Conservation (phyloP, 1,284 basidiomycete genomes). For the Lentinula novae-zelandiae region DNA sequence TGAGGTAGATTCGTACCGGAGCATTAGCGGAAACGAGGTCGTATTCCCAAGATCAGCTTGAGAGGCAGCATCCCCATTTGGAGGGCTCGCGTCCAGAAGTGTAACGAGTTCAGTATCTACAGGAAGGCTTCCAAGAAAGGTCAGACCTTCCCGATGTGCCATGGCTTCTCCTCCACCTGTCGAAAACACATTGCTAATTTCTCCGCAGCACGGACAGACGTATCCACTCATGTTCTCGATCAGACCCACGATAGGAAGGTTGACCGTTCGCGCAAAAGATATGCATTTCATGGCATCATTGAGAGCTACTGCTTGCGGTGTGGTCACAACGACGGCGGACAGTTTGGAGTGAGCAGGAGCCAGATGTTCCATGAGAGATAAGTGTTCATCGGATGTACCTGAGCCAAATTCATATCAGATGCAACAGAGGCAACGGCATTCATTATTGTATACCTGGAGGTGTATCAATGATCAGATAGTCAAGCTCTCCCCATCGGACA, state of each 20-base stretch:
- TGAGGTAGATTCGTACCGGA: slow-evolving; percentile 55
- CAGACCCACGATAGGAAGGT: slow-evolving; percentile 87
- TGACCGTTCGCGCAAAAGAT: slow-evolving; percentile 88
- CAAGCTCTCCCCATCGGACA: slow-evolving; percentile 94
- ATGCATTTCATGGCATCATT: slow-evolving; percentile 95
- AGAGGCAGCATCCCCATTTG: slow-evolving; percentile 20
- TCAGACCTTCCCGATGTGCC: slow-evolving; percentile 71
- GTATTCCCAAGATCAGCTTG: slow-evolving; percentile 20
- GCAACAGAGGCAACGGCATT: slow-evolving; percentile 17
- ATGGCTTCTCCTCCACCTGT: slow-evolving; percentile 89
- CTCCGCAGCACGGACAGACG: slow-evolving; percentile 92
- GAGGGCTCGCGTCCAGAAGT: slow-evolving; percentile 73
- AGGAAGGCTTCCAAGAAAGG: slow-evolving; percentile 88
- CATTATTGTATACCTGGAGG: slow-evolving; percentile 72
- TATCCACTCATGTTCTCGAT: slow-evolving; percentile 99
- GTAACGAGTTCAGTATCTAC: slow-evolving; percentile 92
- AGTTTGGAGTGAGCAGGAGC: slow-evolving; percentile 80
- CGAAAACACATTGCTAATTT: slow-evolving; percentile 94
- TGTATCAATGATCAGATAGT: slow-evolving; percentile 96
- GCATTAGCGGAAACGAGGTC: slow-evolving; percentile 41
- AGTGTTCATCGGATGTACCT: slow-evolving; percentile 99
- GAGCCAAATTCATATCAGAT: slow-evolving; percentile 11
- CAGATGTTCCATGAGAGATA: slow-evolving; percentile 92
- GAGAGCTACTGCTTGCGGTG: slow-evolving; percentile 95
- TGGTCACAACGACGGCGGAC: slow-evolving; percentile 89